A percentile compares a stretch with the other conserved stretches of the same genome.
Conservation (phyloP, 345 rosid species). For the sweet orange (Citrus sinensis) region DVS_A1.0 CM039163.1:49551001-49551500, state of each 20-base stretch:
- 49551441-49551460: conserved; percentile 46
- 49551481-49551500: conserved; percentile 54
- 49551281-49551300: conserved; percentile 70
- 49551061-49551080: conserved; percentile 60
- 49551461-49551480: conserved; percentile 67
- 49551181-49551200: conserved; percentile 69
- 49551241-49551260: conserved; percentile 67
- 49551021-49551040: conserved; percentile 66
- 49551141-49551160: conserved; percentile 81
- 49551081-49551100: conserved; percentile 74
- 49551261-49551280: conserved; percentile 76
- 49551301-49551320: conserved; percentile 55
- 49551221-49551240: conserved; percentile 60
- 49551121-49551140: conserved; percentile 72
- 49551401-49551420: conserved; percentile 45
- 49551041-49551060: conserved; percentile 50
- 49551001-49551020: conserved; percentile 60
- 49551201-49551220: conserved; percentile 42
- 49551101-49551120: conserved; percentile 64
- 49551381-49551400: conserved; percentile 87
- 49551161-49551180: conserved; percentile 87
- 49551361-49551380: conserved; percentile 53
- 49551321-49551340: conserved; percentile 42
- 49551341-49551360: conserved; percentile 54
- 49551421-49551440: conserved; percentile 39